Evolutionary conservation across 2,329 filamentous ascomycete genomes (phyloP), one percentile per base, ranked within the genome.

Genomic region (Uncinocarpus reesii): DNA sequence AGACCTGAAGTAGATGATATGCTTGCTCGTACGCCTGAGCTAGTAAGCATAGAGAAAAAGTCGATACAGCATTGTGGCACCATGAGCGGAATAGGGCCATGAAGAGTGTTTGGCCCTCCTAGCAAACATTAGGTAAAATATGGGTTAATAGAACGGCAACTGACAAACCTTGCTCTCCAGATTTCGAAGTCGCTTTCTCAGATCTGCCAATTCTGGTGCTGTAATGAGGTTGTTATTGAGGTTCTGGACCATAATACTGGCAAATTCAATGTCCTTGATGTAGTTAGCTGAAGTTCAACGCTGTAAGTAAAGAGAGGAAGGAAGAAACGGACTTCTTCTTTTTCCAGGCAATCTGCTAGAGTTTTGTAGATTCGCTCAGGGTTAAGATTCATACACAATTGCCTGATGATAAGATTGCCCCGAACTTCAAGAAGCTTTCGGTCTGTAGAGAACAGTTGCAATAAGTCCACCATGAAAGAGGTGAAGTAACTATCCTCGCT

Each of bases 241-340:
- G 60, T 96, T 96, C 65, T 98, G 92, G 24, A 98, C 88, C 92
- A 98, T 98, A 58, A 98, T 96, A 62, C 90, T 95, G 13, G 92
- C 90, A 66, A 98, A 98, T 64, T 98, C 93, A 35, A 98, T 80
- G 62, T 98, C 92, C 68, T 76, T 26, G 28, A 29, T 11, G 36
- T 2, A 1, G 10, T 48, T 28, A 44, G 44, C 18, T 28, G 28
- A 11, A 31, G 26, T 35, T 8, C 2, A 21, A 21, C 29, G 18
- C 5, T 20, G 21, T 32, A 10, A 37, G 13, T 8, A 20, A 28
- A 41, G 10, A 48, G 23, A 35, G 11, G 13, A 1, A 8, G 15
- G 29, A 23, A 15, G 11, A 42, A n/a, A 55, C 62, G 42, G 34
- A 70, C 71, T 56, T 96, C 92, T 65, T 98, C 92, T 61, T 89